These are phyloP conservation scores for Cyanidioschyzon merolae DNA, from an alignment of 23 red algal genomes.

Conservation along the genomic window DNA sequence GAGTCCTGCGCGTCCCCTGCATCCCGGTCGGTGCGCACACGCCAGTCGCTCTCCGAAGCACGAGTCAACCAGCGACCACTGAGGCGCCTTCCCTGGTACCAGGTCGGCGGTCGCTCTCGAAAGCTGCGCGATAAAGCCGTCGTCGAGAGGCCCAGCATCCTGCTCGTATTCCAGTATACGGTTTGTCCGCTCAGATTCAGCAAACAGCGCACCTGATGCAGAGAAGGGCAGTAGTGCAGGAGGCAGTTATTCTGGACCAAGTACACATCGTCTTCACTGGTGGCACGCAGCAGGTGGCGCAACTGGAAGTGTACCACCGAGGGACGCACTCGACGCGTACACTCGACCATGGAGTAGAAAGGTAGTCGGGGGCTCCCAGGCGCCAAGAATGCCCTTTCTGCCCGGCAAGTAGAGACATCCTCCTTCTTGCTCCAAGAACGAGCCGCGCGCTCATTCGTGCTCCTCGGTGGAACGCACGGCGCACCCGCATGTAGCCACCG, in stretches of 20 bases:
- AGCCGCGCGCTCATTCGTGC: neutral
- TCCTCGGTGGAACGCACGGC: neutral
- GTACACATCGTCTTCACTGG: conserved; percentile 57
- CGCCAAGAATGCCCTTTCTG: neutral
- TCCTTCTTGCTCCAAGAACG: neutral
- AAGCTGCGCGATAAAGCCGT: conserved; percentile 22
- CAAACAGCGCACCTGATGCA: conserved; percentile 35
- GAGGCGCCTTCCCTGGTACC: too few species aligned
- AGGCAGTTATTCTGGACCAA: conserved; percentile 49
- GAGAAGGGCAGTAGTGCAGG: conserved; percentile 51
- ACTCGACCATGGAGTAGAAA: conserved; percentile 50
- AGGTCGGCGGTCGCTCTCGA: neutral
- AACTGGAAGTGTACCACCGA: conserved; percentile 80
- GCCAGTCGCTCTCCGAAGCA: neutral
- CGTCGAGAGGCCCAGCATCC: conserved; percentile 21
- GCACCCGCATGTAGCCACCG: neutral
- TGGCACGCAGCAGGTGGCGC: conserved; percentile 82
- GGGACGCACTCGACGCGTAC: conserved; percentile 61
- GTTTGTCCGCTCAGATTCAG: conserved; percentile 41
- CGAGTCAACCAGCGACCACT: too few species aligned
- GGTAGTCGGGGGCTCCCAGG: neutral
- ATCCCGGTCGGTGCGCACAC: neutral
- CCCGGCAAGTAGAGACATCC: conserved; percentile 3
- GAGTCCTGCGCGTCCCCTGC: neutral
- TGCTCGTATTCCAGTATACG: neutral